phyloP scores from a whole-genome alignment of 805 yeast species.

The Clavispora vitiphila region DNA sequence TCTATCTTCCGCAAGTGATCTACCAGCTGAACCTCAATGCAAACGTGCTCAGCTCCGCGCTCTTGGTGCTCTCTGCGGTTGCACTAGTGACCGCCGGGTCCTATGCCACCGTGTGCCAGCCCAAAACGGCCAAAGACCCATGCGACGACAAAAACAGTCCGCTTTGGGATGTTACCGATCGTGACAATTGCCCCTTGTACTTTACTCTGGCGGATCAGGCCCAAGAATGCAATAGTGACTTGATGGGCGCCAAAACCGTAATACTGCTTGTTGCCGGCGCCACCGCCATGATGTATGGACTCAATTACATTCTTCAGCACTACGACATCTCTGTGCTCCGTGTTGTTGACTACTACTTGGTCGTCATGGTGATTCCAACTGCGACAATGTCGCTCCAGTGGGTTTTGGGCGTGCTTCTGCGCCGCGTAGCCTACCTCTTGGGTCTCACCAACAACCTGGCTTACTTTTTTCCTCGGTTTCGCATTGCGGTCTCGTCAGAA shows the following conservation, averaged over 20 bases:
- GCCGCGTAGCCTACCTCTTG: conserved; percentile 23
- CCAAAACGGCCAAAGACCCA: conserved; percentile 21
- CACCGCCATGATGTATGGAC: conserved; percentile 29
- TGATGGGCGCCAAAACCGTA: conserved; percentile 23
- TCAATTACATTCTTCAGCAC: conserved; percentile 33
- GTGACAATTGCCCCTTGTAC: conserved; percentile 14
- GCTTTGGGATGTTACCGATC: background rate
- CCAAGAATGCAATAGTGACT: conserved; percentile 2
- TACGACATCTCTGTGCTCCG: conserved; percentile 25
- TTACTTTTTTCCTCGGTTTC: conserved; percentile 30
- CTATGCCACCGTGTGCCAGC: conserved; percentile 19
- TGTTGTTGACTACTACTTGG: conserved; percentile 31
- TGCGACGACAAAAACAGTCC: conserved; percentile 1
- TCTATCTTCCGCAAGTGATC: conserved; percentile 2
- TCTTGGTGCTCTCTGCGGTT: conserved; percentile 19
- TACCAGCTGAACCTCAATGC: background rate
- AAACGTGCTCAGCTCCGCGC: background rate
- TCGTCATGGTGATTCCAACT: conserved; percentile 26
- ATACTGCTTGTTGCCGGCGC: conserved; percentile 42
- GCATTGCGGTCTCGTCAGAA: conserved; percentile 33
- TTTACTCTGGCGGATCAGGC: conserved; percentile 8
- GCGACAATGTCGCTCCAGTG: conserved; percentile 24
- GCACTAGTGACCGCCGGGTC: conserved; percentile 19
- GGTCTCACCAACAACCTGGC: conserved; percentile 19
- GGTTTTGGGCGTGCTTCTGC: conserved; percentile 17